phyloP scores from a whole-genome alignment of 768 basidiomycete species.

The Cubamyces lactineus region DNA sequence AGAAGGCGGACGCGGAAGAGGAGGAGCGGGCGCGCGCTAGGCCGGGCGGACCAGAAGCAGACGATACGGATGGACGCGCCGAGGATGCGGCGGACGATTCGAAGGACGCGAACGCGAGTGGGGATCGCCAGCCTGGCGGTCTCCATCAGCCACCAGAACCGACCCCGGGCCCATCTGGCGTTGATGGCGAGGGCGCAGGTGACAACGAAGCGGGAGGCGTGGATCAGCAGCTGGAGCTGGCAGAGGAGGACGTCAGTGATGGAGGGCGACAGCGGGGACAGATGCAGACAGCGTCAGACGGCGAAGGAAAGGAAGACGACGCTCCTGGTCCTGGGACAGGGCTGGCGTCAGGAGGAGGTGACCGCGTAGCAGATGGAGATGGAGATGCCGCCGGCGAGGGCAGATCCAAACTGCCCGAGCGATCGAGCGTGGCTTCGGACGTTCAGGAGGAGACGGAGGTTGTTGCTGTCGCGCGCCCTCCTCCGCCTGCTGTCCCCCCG shows the following conservation, averaged over 20 bases:
- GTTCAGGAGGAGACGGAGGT: no score
- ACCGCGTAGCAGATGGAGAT: background rate
- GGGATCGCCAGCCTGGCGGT: background rate
- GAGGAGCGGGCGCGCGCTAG: background rate
- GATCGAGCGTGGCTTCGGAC: background rate
- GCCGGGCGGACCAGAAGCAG: slow-evolving; percentile 2
- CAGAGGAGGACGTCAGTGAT: slow-evolving; percentile 16
- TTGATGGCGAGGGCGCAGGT: background rate
- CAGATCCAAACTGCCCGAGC: slow-evolving; percentile 3
- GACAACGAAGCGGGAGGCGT: background rate
- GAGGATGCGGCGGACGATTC: slow-evolving; percentile 41
- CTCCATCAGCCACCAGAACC: background rate
- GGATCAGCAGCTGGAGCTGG: background rate
- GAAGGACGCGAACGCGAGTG: slow-evolving; percentile 31
- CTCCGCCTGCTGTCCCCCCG: background rate
- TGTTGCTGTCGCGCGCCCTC: no score
- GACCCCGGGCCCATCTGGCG: background rate
- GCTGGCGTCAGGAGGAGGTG: background rate
- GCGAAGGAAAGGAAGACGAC: background rate
- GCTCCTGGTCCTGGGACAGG: background rate
- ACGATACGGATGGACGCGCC: slow-evolving; percentile 26
- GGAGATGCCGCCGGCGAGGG: slow-evolving; percentile 11
- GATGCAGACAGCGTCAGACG: background rate
- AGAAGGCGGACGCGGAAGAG: background rate
- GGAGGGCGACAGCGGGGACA: background rate